Percentiles rank a stretch among this genome's conserved stretches.
Evolutionary conservation across 2,329 filamentous ascomycete genomes (phyloP).

Genomic region (Colletotrichum sp.): DNA sequence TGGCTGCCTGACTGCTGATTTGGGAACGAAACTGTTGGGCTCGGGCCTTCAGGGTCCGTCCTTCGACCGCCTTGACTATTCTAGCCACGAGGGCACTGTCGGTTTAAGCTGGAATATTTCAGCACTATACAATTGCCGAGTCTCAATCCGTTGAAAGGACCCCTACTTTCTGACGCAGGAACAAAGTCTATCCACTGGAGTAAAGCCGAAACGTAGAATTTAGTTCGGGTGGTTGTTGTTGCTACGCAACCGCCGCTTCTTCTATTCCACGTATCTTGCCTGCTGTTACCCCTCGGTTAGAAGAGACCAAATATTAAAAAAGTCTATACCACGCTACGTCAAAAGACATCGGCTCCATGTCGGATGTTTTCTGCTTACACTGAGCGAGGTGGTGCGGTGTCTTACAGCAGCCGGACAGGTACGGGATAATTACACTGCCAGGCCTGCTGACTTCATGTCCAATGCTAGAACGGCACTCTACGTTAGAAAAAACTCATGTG

Average conservation of each 20-base stretch:
- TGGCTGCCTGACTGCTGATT: not conserved
- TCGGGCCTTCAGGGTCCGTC: not conserved
- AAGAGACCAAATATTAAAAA: no score
- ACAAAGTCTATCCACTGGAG: not conserved
- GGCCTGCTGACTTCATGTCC: no score
- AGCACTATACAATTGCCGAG: not conserved
- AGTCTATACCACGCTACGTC: not conserved
- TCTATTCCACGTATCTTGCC: not conserved
- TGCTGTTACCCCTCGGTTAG: no score
- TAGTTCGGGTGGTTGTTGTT: not conserved
- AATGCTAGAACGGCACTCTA: no score
- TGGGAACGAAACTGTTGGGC: not conserved
- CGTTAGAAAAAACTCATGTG: no score
- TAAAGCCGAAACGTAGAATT: not conserved
- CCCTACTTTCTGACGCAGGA: not conserved
- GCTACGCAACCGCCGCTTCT: not conserved
- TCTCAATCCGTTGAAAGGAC: not conserved
- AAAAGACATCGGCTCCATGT: not conserved
- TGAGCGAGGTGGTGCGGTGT: not conserved
- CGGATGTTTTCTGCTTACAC: not conserved
- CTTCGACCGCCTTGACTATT: not conserved
- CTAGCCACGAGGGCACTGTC: not conserved
- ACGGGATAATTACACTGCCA: no score
- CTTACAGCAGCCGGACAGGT: no score
- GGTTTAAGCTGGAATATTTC: not conserved